Evolutionary conservation across 2,329 filamentous ascomycete genomes (phyloP), one percentile per base, ranked within the genome.

Genomic region (Cladosporium austrohemisphaericum): DNA sequence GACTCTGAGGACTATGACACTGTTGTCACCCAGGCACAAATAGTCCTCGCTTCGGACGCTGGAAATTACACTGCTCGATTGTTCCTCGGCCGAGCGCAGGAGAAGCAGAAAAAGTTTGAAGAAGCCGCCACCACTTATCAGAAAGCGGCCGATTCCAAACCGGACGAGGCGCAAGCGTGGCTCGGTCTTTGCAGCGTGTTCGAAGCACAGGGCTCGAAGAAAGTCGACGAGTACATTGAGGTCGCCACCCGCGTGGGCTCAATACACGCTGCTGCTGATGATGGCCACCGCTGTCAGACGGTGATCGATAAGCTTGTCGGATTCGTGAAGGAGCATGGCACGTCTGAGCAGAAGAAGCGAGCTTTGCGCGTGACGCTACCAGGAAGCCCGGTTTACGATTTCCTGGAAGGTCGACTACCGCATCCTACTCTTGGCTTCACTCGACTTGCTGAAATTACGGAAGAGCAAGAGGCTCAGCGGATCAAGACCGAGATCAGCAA

Each of bases 401-500:
- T 82, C 50, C 79, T 98, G 3, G 89, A 96, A 71, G 92, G 91
- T 5, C 81, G 89, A 3, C 74, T 97, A 3, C 86, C 85, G 2
- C 82, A 86, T 56, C 91, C 93, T 0, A 80, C 84, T 8, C 80
- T 83, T 52, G 94, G 88, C 0, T 95, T 94, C 66, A 84, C 84
- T 58, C 84, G 80, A 26, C 83, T 97, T 48, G 87, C 88, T 11
- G 84, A 93, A 58, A 86, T 95, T 16, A 77, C 88, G 3, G 93
- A 97, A 63, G 74, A 80, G 1, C 88, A 93, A 53, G 93, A 98
- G 69, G 91, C 86, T 63, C 86, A 92, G 64, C 84, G 82, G 25
- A 92, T 96, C 66, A 95, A 95, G 64, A 87, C 80, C 3, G 81
- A 95, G 51, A 94, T 98, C 57, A 89, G 85, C 25, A 90, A 95